Evolutionary conservation across 768 basidiomycete species (phyloP), one percentile per base, ranked within the genome.

Genomic region (Leccinum variicolor): DNA sequence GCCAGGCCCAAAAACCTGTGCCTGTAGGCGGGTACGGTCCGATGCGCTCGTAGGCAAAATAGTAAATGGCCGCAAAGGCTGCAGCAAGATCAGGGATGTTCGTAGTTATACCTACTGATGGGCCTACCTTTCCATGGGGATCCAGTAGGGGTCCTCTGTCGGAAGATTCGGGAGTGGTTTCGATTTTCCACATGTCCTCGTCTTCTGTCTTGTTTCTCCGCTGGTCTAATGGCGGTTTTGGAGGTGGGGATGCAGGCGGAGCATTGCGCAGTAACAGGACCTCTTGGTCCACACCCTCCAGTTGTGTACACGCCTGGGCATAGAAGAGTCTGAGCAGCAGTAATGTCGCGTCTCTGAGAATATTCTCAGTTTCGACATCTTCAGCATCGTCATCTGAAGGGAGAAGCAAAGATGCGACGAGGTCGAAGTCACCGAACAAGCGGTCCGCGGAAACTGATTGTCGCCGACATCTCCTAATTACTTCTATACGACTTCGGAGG

Each of bases 61-160:
- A 0, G 91, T 95, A 71, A 99, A 98, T 15, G 96, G 93, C 34
- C 89, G 84, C 55, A 97, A 76, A 14, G 93, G 92, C 91, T 97
- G 60, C 51, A 31, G 36, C 14, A 10, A 59, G 41, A 28, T 56
- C 39, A 66, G 51, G 9, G 39, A 26, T 19, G 14, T 56, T 45
- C 21, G 26, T 21, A 34, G 6, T 23, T 28, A 46, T 19, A 46
- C n/a, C 9, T 14, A 29, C 19, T 29, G 36, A 25, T 25, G 56
- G 33, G 34, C 76, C 41, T 52, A 94, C 94, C 79, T 85, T 92
- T 41, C 94, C 94, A 50, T 75, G 76, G 4, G 84, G 71, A 67
- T 94, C 90, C 55, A 97, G 67, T 26, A 98, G 70, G 6, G 89
- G 81, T 0, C 86, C 86, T 58, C 78, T 81, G 17, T 79, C 79